Evolutionary conservation across 352 stramenopile genomes (phyloP).

Genomic region (Pythium oligandrum): DNA sequence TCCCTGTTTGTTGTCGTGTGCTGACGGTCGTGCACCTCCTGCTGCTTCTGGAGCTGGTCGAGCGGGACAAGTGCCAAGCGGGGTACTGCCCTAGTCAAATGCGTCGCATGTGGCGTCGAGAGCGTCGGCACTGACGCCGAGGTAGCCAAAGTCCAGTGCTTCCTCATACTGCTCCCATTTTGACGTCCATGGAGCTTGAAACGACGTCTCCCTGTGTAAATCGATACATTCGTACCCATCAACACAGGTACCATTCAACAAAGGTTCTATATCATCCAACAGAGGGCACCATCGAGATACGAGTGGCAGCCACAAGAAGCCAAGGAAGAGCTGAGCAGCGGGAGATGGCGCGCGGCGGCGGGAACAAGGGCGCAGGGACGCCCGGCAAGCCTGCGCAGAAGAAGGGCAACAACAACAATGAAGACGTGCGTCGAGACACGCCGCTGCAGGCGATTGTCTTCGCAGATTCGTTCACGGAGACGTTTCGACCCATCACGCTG

Average conservation of each 20-base stretch:
- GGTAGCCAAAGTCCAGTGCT: neutral
- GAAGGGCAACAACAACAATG: conserved; percentile 11
- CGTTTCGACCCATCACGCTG: conserved; percentile 91
- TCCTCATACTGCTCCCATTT: neutral
- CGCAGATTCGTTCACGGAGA: conserved; percentile 92
- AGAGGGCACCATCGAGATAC: neutral
- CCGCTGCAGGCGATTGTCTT: conserved; percentile 96
- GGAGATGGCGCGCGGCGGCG: conserved; percentile 14
- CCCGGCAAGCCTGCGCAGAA: conserved; percentile 4
- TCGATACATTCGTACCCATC: neutral
- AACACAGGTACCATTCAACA: neutral
- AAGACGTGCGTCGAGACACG: conserved; percentile 83
- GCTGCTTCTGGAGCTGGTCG: conserved; percentile 19
- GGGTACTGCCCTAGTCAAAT: conserved; percentile 30
- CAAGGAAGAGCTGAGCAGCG: too few species aligned
- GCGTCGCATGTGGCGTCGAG: conserved; percentile 5
- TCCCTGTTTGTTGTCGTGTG: neutral
- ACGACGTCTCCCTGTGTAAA: conserved; percentile 9
- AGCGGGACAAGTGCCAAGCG: conserved; percentile 47
- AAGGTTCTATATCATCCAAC: conserved; percentile 3
- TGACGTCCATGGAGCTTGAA: conserved; percentile 6
- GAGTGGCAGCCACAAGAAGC: too few species aligned
- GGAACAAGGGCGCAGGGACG: conserved; percentile 7
- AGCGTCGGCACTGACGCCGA: conserved; percentile 17
- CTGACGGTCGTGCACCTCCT: conserved; percentile 1